Evolutionary conservation across 495 filamentous ascomycete genomes (phyloP).

Genomic region (Xylaria nigripes): DNA sequence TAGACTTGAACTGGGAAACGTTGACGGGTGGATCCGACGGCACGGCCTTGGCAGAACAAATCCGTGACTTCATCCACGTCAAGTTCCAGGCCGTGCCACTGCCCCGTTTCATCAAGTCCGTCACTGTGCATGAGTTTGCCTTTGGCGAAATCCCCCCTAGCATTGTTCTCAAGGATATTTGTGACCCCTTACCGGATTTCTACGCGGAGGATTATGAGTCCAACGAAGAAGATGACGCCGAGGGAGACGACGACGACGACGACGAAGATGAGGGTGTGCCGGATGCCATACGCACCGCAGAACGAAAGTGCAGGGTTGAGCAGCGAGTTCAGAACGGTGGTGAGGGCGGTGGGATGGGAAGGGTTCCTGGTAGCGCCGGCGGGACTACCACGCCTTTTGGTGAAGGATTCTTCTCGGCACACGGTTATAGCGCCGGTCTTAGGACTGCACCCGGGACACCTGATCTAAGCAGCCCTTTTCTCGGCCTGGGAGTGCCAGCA

Average conservation of each 20-base stretch:
- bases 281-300: conserved; percentile 35
- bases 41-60: conserved; percentile 66
- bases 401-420: conserved; percentile 26
- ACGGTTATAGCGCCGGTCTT: conserved; percentile 28
- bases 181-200: conserved; percentile 90
- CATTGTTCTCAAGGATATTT: conserved; percentile 90
- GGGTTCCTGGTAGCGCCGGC: neutral
- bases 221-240: conserved; percentile 36
- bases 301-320: conserved; percentile 36
- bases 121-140: conserved; percentile 87
- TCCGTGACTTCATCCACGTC: conserved; percentile 89
- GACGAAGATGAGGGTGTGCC: conserved; percentile 21
- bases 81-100: conserved; percentile 88
- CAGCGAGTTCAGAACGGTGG: conserved; percentile 19
- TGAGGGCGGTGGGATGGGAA: conserved; percentile 10
- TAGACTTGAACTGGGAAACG: conserved; percentile 91
- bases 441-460: conserved; percentile 23
- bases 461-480: conserved; percentile 55
- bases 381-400: conserved; percentile 12
- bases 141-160: conserved; percentile 79
- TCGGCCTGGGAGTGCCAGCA: conserved; percentile 52
- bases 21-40: conserved; percentile 87
- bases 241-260: conserved; percentile 26
- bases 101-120: conserved; percentile 92
- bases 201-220: conserved; percentile 74